A percentile compares a stretch with the other conserved stretches of the same genome.
Conservation (phyloP, 768 basidiomycete genomes). For the Sporobolomyces roseus region DNA sequence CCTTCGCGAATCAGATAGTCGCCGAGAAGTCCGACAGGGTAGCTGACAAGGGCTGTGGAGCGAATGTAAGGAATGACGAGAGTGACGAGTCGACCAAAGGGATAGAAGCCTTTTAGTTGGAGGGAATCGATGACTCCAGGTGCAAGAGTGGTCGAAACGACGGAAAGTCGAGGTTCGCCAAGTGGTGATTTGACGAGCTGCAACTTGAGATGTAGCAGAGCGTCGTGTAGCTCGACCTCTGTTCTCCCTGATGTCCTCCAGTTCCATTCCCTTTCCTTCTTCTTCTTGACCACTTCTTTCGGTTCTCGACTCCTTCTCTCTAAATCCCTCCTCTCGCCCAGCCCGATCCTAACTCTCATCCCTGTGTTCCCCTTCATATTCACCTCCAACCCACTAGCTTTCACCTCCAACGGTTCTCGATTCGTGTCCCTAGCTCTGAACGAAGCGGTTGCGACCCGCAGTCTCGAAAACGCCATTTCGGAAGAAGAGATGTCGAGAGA, state of each 20-base stretch:
- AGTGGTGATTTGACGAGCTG: neutral
- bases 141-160: neutral
- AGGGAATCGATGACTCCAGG: constrained; percentile 17
- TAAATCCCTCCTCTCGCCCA: neutral
- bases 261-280: neutral
- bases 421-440: constrained; percentile 1
- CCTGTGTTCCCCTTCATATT: constrained; percentile 17
- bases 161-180: neutral
- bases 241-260: constrained; percentile 17
- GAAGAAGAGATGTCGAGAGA: constrained; percentile 14
- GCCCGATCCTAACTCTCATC: neutral
- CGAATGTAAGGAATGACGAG: constrained; percentile 8
- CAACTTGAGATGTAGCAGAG: neutral
- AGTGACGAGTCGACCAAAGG: neutral
- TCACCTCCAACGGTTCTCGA: constrained; percentile 1
- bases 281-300: neutral
- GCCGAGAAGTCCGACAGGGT: neutral
- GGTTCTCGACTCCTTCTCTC: neutral
- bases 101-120: neutral
- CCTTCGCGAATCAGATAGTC: constrained; percentile 15
- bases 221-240: constrained; percentile 8
- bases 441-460: neutral
- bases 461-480: constrained; percentile 12
- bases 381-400: constrained; percentile 11
- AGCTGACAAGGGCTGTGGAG: constrained; percentile 5